Conservation (phyloP, 371 early-diverging fungal genomes). For the Zopfochytrium polystomum region DNA sequence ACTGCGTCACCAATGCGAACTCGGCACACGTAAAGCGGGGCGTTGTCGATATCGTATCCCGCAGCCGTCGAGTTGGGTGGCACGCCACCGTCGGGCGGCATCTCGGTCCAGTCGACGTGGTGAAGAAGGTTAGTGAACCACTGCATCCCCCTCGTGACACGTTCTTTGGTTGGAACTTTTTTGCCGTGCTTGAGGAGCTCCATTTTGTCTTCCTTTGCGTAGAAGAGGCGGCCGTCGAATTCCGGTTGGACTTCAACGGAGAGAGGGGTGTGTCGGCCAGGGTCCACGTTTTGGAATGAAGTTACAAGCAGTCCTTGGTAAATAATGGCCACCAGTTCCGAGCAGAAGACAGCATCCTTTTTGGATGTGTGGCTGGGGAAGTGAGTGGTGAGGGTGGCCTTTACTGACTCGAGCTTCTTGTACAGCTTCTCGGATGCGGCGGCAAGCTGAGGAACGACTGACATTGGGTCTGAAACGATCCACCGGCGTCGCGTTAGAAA, state of each 20-base stretch:
- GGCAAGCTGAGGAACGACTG: conserved; percentile 15
- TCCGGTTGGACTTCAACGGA: conserved; percentile 16
- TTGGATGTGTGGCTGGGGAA: conserved; percentile 10
- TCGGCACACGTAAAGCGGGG: conserved; percentile 14
- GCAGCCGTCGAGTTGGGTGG: conserved; percentile 11
- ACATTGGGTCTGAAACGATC: neutral
- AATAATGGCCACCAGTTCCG: conserved; percentile 31
- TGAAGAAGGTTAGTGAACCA: neutral
- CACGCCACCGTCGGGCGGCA: conserved; percentile 13
- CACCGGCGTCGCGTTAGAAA: neutral
- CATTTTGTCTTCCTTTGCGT: conserved; percentile 14
- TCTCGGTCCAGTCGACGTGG: conserved; percentile 1
- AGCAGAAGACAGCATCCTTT: conserved; percentile 33
- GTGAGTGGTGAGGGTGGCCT: neutral
- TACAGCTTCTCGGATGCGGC: conserved; percentile 22
- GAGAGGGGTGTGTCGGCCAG: conserved; percentile 28
- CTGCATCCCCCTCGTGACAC: neutral
- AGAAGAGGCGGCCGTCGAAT: conserved; percentile 15
- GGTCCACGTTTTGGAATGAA: conserved; percentile 17
- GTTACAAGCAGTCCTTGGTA: conserved; percentile 19
- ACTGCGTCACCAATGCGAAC: conserved; percentile 12
- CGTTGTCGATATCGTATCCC: conserved; percentile 15
- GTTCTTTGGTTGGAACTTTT: conserved; percentile 1
- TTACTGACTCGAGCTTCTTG: conserved; percentile 8
- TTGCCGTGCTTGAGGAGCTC: conserved; percentile 2